A percentile compares a stretch with the other conserved stretches of the same genome.
Conservation (phyloP, 805 yeast genomes). For the Zygoascus ofunaensis region DNA sequence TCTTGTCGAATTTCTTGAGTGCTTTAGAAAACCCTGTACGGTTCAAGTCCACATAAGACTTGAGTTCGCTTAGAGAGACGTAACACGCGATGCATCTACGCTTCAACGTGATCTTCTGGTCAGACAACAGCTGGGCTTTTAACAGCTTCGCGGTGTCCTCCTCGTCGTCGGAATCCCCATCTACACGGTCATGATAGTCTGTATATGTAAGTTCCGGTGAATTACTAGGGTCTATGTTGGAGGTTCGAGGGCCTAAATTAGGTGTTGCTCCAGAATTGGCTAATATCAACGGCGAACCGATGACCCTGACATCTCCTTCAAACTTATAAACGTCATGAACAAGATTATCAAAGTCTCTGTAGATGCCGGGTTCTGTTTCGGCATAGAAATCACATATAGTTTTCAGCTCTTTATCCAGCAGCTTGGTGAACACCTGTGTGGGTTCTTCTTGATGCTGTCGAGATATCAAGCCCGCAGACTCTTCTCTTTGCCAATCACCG, state of each 20-base stretch:
- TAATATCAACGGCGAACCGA: not conserved
- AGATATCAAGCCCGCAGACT: slow-evolving; percentile 27
- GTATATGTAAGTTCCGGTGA: not conserved
- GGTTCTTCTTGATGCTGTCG: too few relatives aligned
- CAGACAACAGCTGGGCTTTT: slow-evolving; percentile 29
- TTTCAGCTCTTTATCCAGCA: slow-evolving; percentile 65
- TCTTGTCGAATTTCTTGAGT: slow-evolving; percentile 85
- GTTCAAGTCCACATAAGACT: slow-evolving; percentile 76
- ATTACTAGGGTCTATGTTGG: not conserved
- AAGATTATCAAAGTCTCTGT: slow-evolving; percentile 45
- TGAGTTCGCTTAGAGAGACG: slow-evolving; percentile 71
- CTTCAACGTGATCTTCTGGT: slow-evolving; percentile 46
- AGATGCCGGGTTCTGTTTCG: slow-evolving; percentile 53
- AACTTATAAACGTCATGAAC: slow-evolving; percentile 56
- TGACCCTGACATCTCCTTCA: slow-evolving; percentile 35
- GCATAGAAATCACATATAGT: slow-evolving; percentile 71
- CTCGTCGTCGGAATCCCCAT: slow-evolving; percentile 7
- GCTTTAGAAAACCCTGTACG: slow-evolving; percentile 84
- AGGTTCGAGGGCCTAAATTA: not conserved
- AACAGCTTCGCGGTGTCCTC: slow-evolving; percentile 17
- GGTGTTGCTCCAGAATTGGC: not conserved
- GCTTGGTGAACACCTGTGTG: slow-evolving; percentile 50
- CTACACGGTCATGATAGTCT: not conserved
- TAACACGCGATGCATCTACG: slow-evolving; percentile 56
- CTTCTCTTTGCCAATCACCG: slow-evolving; percentile 9